Percentiles rank a stretch among this genome's conserved stretches.
Evolutionary conservation across 306 rosid genomes (phyloP).

Genomic region (Ceratonia siliqua): DNA sequence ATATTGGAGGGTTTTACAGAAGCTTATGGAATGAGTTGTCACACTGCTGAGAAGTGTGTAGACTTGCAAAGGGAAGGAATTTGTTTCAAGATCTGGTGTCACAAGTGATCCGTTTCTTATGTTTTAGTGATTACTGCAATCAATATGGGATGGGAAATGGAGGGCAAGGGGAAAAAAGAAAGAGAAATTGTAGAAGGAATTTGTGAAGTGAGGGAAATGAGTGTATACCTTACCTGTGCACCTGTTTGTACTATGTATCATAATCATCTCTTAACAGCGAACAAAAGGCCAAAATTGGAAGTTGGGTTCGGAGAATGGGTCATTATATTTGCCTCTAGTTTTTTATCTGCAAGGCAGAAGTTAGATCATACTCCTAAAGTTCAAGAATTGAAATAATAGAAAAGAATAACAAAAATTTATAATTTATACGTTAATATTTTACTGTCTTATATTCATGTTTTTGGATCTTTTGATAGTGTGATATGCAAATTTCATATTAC

Average conservation of each 20-base stretch:
- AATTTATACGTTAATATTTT: no score
- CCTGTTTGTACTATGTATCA: neutral
- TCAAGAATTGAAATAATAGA: no score
- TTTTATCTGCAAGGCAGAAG: no score
- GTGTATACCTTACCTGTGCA: neutral
- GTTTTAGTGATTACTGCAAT: neutral
- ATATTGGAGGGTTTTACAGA: constrained; percentile 74
- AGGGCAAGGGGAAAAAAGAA: neutral
- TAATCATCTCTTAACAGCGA: neutral
- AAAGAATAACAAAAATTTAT: no score
- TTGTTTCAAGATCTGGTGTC: neutral
- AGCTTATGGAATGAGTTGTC: constrained; percentile 42
- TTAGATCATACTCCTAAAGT: no score
- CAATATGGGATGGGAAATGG: neutral
- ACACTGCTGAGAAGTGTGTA: neutral
- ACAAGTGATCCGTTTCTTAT: neutral
- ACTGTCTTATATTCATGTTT: no score
- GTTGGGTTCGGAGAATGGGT: neutral
- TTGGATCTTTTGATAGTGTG: neutral
- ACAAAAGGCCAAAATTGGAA: neutral
- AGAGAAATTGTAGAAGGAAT: neutral
- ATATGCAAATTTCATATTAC: no score
- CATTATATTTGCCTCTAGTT: no score
- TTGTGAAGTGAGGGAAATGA: neutral
- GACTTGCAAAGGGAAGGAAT: constrained; percentile 13